phyloP scores from a whole-genome alignment of 192 early-diverging fungal genomes.

The Linnemannia schmuckeri region DNA sequence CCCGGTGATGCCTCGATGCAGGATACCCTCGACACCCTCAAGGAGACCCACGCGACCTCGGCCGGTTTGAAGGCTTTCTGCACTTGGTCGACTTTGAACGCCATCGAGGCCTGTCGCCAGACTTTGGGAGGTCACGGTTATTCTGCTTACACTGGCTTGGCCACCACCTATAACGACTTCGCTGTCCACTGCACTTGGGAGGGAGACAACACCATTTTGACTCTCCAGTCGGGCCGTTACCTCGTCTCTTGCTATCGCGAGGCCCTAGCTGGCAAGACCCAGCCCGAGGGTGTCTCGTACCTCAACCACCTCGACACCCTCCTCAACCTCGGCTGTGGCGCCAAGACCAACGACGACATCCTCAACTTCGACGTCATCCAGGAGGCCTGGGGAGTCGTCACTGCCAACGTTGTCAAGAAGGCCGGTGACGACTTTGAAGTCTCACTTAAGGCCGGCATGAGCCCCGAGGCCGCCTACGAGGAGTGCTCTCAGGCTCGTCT shows the following conservation, averaged over 20 bases:
- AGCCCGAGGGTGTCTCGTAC: slow-evolving; percentile 84
- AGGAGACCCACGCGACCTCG: slow-evolving; percentile 92
- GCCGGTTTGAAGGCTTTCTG: slow-evolving; percentile 95
- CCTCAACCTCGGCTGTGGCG: slow-evolving; percentile 62
- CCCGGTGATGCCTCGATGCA: slow-evolving; percentile 71
- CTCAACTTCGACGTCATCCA: slow-evolving; percentile 72
- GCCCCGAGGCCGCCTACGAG: slow-evolving; percentile 88
- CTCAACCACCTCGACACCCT: slow-evolving; percentile 70
- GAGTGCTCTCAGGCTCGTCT: slow-evolving; percentile 89
- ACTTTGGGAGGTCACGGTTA: slow-evolving; percentile 94
- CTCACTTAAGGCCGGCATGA: slow-evolving; percentile 72
- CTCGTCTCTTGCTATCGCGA: slow-evolving; percentile 80
- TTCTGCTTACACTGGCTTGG: slow-evolving; percentile 91
- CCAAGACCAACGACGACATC: slow-evolving; percentile 66
- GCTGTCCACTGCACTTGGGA: slow-evolving; percentile 92
- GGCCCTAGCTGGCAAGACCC: slow-evolving; percentile 79
- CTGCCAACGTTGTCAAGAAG: slow-evolving; percentile 85
- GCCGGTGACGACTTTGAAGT: slow-evolving; percentile 85
- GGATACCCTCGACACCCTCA: slow-evolving; percentile 82
- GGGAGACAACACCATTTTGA: slow-evolving; percentile 94
- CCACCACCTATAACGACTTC: slow-evolving; percentile 89
- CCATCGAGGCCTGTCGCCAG: slow-evolving; percentile 94
- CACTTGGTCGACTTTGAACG: slow-evolving; percentile 91
- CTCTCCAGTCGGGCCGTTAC: slow-evolving; percentile 89
- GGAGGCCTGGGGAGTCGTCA: slow-evolving; percentile 85